Conservation (phyloP, 306 rosid genomes). For the Gastrolobium bilobum region DNA sequence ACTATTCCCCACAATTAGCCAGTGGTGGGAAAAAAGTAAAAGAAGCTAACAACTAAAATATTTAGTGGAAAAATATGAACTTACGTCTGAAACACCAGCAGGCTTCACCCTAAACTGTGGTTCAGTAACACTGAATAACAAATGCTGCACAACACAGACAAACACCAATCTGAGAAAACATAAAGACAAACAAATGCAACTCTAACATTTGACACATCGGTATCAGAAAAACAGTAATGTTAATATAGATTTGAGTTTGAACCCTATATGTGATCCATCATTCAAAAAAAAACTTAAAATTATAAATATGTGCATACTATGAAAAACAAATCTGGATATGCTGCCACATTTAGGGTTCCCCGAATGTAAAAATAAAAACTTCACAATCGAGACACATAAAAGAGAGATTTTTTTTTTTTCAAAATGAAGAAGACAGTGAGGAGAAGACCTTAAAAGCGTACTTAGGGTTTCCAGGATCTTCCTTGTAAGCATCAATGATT, state of each 20-base stretch:
- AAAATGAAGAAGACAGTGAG: neutral
- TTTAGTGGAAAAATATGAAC: constrained; percentile 44
- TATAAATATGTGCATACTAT: neutral
- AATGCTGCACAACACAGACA: constrained; percentile 73
- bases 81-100: constrained; percentile 95
- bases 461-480: constrained; percentile 89
- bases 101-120: constrained; percentile 86
- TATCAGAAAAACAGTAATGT: neutral
- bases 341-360: too few species aligned
- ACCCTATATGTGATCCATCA: neutral
- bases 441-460: constrained; percentile 86
- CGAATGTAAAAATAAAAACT: neutral
- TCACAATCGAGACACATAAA: neutral
- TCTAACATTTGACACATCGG: constrained; percentile 27
- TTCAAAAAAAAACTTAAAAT: constrained; percentile 23
- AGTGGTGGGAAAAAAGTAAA: neutral
- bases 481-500: constrained; percentile 89
- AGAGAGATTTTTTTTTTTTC: neutral
- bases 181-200: constrained; percentile 22
- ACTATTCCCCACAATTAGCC: constrained; percentile 70
- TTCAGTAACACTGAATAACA: constrained; percentile 90
- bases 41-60: constrained; percentile 1
- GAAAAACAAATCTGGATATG: neutral
- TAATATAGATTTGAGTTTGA: neutral
- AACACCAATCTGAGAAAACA: constrained; percentile 25